Percentiles rank a stretch among this genome's conserved stretches.
phyloP scores from a whole-genome alignment of 139 green algal genomes.

The Trebouxia sp. region DNA sequence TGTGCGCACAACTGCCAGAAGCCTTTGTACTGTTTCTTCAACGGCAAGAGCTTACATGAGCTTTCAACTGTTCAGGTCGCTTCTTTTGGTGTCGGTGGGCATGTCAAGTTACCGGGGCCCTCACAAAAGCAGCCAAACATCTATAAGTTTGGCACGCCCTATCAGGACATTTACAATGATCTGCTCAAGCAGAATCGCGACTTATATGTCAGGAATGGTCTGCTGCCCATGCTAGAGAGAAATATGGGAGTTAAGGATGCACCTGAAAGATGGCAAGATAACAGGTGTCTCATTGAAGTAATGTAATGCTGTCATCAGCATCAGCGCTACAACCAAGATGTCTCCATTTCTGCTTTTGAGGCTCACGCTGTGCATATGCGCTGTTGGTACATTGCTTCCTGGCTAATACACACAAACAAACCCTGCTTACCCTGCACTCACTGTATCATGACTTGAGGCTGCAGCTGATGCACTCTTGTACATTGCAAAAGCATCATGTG shows the following conservation, averaged over 20 bases:
- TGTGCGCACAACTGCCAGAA: constrained; percentile 39
- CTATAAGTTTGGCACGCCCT: constrained; percentile 88
- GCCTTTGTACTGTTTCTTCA: not conserved
- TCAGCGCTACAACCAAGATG: no score
- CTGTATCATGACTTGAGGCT: no score
- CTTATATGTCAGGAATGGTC: constrained; percentile 79
- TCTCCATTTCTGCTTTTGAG: no score
- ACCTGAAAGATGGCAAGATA: constrained; percentile 84
- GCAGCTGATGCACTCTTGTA: no score
- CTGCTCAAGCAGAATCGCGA: constrained; percentile 61
- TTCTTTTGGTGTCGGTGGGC: constrained; percentile 79
- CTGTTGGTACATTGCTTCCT: no score
- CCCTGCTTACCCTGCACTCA: no score
- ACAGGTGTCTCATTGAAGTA: constrained; percentile 39
- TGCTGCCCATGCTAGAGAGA: constrained; percentile 82
- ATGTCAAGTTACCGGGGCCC: constrained; percentile 85
- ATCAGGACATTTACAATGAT: constrained; percentile 73
- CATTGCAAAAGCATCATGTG: no score
- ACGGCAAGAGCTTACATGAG: no score
- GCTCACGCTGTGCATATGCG: no score
- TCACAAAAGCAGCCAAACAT: constrained; percentile 77
- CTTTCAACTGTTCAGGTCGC: no score
- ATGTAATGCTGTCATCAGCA: no score
- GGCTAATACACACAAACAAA: no score
- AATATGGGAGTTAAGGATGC: constrained; percentile 84